Evolutionary conservation across 176 grass and related monocot genomes (phyloP), one percentile per base, ranked within the genome.

Genomic region (Triticum urartu): DNA sequence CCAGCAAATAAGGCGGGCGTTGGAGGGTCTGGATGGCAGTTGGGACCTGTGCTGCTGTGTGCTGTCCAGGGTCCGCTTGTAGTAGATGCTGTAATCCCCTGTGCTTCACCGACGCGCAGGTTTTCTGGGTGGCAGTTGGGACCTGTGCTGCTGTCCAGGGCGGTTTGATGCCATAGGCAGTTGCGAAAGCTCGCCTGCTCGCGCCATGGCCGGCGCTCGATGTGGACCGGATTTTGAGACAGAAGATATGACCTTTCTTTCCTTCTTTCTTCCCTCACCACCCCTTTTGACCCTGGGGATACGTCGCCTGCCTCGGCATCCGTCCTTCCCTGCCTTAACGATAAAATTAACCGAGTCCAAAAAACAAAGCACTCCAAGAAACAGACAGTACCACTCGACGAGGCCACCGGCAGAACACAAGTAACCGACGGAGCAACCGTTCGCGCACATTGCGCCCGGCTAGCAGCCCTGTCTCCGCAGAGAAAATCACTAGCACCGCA

Each of bases 221-320:
- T 14, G 88, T 20, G 87, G 81, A 50, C 25, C 47, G 21, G 78
- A 66, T 81, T 36, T 30, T 20, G 35, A 54, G 69, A 43, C 30
- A 48, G 78, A 76, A 47, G 77, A 76, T 32, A 21, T 17, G 17
- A 6, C 47, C 6, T 30, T 68, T 4, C 66, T 68, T 36, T 68
- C 66, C 18, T 54, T 50, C 47, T 50, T 50, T 48, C 45, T 48
- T 14, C 48, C 50, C 30, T 68, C 14, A 0, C 24, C 6, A 2
- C 11, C 2, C 13, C 61, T 64, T 90, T 73, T 83, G 80, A 79
- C 74, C 58, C 54, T 1, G 64, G 11, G 34, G 64, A 74, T 60
- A 34, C 21, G 40, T 60, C 32, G 74, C 84, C 73, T 40, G 73
- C 84, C 73, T 87, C 80, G 79, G 84, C 14, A 11, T 9, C 25